These are phyloP conservation scores for Beauveria varroae DNA, from an alignment of 2,329 filamentous ascomycete genomes.

Conservation along the genomic window DNA sequence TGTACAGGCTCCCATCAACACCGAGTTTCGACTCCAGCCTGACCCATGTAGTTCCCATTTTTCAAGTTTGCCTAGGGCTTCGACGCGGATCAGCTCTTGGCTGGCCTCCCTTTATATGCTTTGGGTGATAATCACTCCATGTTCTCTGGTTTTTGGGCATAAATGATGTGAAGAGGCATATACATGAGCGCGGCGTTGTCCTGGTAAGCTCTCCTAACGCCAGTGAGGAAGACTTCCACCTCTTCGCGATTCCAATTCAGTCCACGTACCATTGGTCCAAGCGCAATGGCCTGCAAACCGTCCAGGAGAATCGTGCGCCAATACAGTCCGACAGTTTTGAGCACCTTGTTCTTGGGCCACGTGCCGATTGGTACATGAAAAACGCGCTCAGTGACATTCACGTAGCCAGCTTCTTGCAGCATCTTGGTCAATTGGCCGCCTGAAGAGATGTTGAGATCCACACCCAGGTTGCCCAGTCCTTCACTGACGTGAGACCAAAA, in stretches of 20 bases:
- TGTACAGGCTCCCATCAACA: not conserved
- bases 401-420: slow-evolving; percentile 44
- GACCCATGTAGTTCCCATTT: not conserved
- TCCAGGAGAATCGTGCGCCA: slow-evolving; percentile 44
- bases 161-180: slow-evolving; percentile 49
- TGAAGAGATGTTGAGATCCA: slow-evolving; percentile 38
- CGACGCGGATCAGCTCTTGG: not conserved
- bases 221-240: slow-evolving; percentile 40
- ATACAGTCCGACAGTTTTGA: slow-evolving; percentile 45
- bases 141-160: slow-evolving; percentile 42
- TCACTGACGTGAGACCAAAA: slow-evolving; percentile 40
- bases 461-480: slow-evolving; percentile 35
- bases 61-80: not conserved
- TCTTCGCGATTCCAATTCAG: slow-evolving; percentile 40
- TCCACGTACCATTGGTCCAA: slow-evolving; percentile 44
- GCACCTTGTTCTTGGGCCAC: slow-evolving; percentile 43
- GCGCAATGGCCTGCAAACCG: slow-evolving; percentile 42
- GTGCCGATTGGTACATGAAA: slow-evolving; percentile 47
- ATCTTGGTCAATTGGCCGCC: slow-evolving; percentile 32
- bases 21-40: not conserved
- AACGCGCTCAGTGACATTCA: slow-evolving; percentile 41
- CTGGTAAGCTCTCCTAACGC: slow-evolving; percentile 40
- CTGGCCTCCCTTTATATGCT: not conserved
- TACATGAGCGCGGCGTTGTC: slow-evolving; percentile 39
- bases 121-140: not conserved